Percentiles rank a stretch among this genome's conserved stretches.
phyloP scores from a whole-genome alignment of 192 early-diverging fungal genomes.

The Backusella westeae region DNA sequence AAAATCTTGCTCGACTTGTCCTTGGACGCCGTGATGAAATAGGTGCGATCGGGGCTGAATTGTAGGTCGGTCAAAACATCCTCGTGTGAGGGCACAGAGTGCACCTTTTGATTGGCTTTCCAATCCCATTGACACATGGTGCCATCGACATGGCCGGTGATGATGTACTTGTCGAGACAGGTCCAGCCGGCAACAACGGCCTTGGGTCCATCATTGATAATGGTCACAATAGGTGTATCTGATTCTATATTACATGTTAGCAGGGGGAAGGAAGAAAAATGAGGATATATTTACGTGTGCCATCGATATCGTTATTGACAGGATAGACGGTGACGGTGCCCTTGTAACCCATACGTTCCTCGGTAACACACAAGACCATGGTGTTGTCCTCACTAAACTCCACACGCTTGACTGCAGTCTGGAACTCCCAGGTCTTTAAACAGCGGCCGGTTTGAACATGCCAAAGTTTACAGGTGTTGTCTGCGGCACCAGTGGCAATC shows the following conservation, averaged over 20 bases:
- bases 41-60: constrained; percentile 82
- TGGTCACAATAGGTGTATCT: constrained; percentile 64
- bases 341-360: constrained; percentile 91
- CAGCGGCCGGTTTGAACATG: constrained; percentile 86
- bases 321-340: constrained; percentile 83
- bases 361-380: constrained; percentile 90
- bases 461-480: constrained; percentile 92
- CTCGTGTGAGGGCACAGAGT: constrained; percentile 67
- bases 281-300: constrained; percentile 34
- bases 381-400: constrained; percentile 89
- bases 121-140: constrained; percentile 86
- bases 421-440: constrained; percentile 89
- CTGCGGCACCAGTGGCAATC: constrained; percentile 86
- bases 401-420: constrained; percentile 89
- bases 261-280: not conserved
- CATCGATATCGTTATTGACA: constrained; percentile 60
- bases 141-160: constrained; percentile 94
- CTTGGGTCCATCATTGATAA: constrained; percentile 77
- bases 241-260: constrained; percentile 43
- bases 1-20: constrained; percentile 90
- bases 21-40: constrained; percentile 96
- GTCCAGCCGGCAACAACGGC: constrained; percentile 93
- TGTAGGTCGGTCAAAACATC: constrained; percentile 88
- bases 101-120: constrained; percentile 69
- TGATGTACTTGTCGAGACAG: constrained; percentile 88